Conservation (phyloP, 2,329 filamentous ascomycete genomes). For the Diaporthe velutina region DNA sequence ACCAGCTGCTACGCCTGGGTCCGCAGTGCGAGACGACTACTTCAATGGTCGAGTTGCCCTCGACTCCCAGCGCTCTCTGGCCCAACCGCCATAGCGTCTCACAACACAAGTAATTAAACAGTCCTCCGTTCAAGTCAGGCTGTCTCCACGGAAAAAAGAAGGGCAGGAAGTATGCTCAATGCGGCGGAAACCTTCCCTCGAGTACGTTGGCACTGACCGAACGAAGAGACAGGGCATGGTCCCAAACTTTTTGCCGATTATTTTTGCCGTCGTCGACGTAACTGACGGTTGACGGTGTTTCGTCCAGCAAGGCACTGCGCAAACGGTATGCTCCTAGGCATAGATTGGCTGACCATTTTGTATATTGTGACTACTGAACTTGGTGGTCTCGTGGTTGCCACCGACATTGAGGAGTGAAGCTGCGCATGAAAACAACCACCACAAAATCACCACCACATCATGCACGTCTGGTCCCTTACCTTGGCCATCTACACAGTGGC, state of each 20-base stretch:
- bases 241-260: background rate
- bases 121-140: background rate
- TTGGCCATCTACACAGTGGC: no score
- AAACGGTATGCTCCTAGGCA: background rate
- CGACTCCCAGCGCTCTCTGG: background rate
- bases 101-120: background rate
- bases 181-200: background rate
- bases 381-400: background rate
- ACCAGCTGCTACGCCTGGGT: background rate
- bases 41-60: background rate
- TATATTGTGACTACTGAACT: background rate
- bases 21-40: background rate
- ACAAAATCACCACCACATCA: background rate
- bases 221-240: background rate
- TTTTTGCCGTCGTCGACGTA: background rate
- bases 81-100: background rate
- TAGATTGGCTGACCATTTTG: no score
- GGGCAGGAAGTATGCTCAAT: background rate
- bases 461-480: background rate
- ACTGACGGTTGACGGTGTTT: no score
- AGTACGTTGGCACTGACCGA: background rate
- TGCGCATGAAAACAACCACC: background rate
- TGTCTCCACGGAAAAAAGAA: background rate
- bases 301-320: background rate
- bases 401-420: background rate